A percentile compares a stretch with the other conserved stretches of the same genome.
Evolutionary conservation across 257 asterid genomes (phyloP).

Genomic region (Coffea canephora): DNA sequence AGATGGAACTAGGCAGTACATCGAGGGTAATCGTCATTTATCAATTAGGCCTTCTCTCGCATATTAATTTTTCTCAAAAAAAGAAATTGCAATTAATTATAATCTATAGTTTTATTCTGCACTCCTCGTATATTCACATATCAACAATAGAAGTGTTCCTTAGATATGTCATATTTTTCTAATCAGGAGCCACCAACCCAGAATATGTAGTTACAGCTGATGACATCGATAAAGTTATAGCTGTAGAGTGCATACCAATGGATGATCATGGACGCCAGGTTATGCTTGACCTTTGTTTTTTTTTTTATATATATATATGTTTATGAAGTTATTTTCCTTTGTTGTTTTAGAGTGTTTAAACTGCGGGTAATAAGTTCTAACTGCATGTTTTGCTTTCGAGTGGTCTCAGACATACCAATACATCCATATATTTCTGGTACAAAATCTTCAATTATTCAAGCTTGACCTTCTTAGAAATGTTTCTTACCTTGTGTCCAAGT

Average conservation of each 20-base stretch:
- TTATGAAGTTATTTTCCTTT: slow-evolving; percentile 1
- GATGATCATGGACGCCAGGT: slow-evolving; percentile 97
- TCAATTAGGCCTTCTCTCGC: slow-evolving; percentile 1
- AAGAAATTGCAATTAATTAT: not conserved
- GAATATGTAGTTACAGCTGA: slow-evolving; percentile 93
- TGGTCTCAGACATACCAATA: too few species aligned
- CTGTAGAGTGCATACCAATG: slow-evolving; percentile 99
- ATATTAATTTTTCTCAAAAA: not conserved
- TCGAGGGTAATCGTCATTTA: slow-evolving; percentile 62
- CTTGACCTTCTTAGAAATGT: too few species aligned
- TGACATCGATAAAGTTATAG: slow-evolving; percentile 86
- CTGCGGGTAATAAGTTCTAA: not conserved
- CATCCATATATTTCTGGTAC: too few species aligned
- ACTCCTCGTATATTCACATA: not conserved
- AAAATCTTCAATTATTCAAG: too few species aligned
- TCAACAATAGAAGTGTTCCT: not conserved
- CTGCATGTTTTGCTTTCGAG: too few species aligned
- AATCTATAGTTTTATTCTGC: not conserved
- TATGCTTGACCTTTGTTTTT: slow-evolving; percentile 2
- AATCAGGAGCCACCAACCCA: slow-evolving; percentile 97
- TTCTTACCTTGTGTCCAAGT: too few species aligned
- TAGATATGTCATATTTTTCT: slow-evolving; percentile 3
- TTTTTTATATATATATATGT: not conserved
- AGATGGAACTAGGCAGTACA: slow-evolving; percentile 94
- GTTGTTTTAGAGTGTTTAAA: not conserved